These are phyloP conservation scores for Irpex sp. DNA, from an alignment of 1,284 basidiomycete species.

Conservation along the genomic window DNA sequence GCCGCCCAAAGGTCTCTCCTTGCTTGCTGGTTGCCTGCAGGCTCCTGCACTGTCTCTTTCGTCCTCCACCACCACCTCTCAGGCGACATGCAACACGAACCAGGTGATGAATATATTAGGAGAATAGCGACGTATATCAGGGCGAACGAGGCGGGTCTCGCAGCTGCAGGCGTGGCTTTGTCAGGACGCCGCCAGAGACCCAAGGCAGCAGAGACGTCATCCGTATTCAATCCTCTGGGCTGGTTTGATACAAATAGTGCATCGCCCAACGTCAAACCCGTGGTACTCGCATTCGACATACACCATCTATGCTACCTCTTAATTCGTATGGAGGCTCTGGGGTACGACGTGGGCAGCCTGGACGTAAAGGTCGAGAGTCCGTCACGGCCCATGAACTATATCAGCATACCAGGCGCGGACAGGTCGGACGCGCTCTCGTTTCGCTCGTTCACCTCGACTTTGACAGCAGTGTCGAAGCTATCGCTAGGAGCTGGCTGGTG, in stretches of 20 bases:
- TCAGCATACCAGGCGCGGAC: slow-evolving; percentile 51
- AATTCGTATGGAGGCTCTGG: slow-evolving; percentile 79
- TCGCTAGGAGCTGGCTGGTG: slow-evolving; percentile 72
- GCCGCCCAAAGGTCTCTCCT: slow-evolving; percentile 1
- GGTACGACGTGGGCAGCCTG: slow-evolving; percentile 71
- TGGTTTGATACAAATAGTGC: slow-evolving; percentile 48
- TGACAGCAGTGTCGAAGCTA: slow-evolving; percentile 71
- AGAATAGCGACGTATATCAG: slow-evolving; percentile 64
- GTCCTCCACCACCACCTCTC: slow-evolving; percentile 6
- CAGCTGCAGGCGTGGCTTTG: slow-evolving; percentile 45
- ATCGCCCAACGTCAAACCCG: slow-evolving; percentile 39
- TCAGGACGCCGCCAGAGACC: slow-evolving; percentile 43
- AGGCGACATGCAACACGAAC: slow-evolving; percentile 52
- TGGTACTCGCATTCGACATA: slow-evolving; percentile 66
- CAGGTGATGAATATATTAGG: slow-evolving; percentile 71
- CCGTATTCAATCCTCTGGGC: slow-evolving; percentile 51
- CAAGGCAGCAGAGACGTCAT: slow-evolving; percentile 29
- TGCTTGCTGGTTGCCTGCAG: slow-evolving; percentile 3
- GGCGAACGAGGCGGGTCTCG: slow-evolving; percentile 63
- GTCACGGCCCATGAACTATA: slow-evolving; percentile 69
- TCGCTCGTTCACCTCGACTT: slow-evolving; percentile 72
- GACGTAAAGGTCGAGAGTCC: slow-evolving; percentile 71
- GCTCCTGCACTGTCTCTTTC: slow-evolving; percentile 1
- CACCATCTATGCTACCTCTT: slow-evolving; percentile 87
- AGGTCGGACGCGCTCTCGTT: slow-evolving; percentile 75